A percentile compares a stretch with the other conserved stretches of the same genome.
Conservation (phyloP, 192 early-diverging fungal genomes). For the Entrophospora sp. region DNA sequence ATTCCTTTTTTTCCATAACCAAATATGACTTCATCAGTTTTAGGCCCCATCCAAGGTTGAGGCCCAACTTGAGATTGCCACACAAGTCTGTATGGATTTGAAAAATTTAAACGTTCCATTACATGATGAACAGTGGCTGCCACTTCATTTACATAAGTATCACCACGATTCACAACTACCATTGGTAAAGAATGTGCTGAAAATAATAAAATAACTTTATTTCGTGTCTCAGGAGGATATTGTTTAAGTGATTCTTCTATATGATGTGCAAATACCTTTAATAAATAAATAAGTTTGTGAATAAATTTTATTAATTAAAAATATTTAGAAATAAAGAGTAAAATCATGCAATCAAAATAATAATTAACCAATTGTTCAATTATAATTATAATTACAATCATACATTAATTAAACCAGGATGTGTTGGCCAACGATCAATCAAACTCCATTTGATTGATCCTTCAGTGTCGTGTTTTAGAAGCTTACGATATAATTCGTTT, state of each 20-base stretch:
- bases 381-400: no score
- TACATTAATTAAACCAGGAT: constrained; percentile 73
- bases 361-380: no score
- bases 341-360: no score
- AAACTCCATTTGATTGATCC: constrained; percentile 79
- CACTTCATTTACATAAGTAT: constrained; percentile 81
- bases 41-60: constrained; percentile 83
- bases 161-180: constrained; percentile 84
- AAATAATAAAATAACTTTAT: constrained; percentile 77
- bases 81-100: constrained; percentile 79
- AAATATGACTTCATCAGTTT: constrained; percentile 72
- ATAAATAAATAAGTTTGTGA: background rate
- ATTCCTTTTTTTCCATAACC: constrained; percentile 67
- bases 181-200: constrained; percentile 96
- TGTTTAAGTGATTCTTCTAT: constrained; percentile 61
- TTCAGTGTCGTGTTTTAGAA: constrained; percentile 53
- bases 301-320: background rate
- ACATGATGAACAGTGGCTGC: constrained; percentile 77
- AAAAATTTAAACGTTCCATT: constrained; percentile 60
- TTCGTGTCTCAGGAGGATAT: constrained; percentile 55
- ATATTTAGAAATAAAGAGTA: background rate
- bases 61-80: constrained; percentile 98
- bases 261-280: constrained; percentile 65
- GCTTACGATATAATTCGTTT: constrained; percentile 72
- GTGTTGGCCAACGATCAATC: constrained; percentile 92